These are phyloP conservation scores for Stevia rebaudiana DNA, from an alignment of 140 eudicot genomes.

Conservation along the genomic window DNA sequence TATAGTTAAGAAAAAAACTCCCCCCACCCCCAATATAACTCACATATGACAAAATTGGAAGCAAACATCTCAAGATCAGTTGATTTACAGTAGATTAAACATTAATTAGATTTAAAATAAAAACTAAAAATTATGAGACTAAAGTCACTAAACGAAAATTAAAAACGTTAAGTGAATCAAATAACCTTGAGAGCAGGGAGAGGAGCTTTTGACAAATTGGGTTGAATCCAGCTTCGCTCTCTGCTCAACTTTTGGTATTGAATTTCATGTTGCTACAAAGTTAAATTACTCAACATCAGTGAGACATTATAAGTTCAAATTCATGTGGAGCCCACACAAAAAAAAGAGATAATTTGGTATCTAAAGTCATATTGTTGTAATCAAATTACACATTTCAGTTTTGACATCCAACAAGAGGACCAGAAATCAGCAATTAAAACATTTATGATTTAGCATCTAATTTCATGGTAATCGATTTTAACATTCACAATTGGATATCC, in stretches of 20 bases:
- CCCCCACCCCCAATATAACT: too few species aligned
- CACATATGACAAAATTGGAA: neutral
- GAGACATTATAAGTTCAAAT: neutral
- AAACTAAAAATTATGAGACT: neutral
- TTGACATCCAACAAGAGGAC: neutral
- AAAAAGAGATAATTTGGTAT: neutral
- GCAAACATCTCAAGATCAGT: neutral
- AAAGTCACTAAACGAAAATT: neutral
- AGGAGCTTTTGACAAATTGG: conserved; percentile 53
- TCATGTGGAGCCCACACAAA: neutral
- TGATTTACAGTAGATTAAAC: neutral
- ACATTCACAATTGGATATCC: neutral
- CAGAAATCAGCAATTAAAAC: neutral
- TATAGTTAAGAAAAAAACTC: too few species aligned
- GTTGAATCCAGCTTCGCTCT: conserved; percentile 53
- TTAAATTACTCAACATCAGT: conserved; percentile 30
- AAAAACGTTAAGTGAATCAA: conserved; percentile 27
- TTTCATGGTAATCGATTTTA: neutral
- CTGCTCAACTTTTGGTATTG: conserved; percentile 67
- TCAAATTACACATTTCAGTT: neutral
- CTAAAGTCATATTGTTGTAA: neutral
- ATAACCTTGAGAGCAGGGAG: conserved; percentile 64
- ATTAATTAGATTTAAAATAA: neutral
- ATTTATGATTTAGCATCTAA: neutral
- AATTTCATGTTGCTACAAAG: conserved; percentile 67